phyloP scores from a whole-genome alignment of 306 rosid genomes.

The Senna siamea region DNA sequence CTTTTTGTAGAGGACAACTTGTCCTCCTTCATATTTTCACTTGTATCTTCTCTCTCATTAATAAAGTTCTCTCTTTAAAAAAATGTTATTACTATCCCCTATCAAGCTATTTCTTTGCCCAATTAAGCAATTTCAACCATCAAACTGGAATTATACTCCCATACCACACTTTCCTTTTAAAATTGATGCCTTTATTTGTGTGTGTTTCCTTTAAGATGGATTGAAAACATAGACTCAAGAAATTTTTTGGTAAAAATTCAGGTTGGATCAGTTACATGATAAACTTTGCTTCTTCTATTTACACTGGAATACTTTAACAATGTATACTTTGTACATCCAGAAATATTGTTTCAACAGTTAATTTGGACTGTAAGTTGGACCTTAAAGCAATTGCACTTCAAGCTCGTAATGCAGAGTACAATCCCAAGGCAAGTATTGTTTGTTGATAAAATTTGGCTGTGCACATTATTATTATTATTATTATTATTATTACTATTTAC shows the following conservation, averaged over 20 bases:
- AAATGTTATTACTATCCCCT: neutral
- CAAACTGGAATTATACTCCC: neutral
- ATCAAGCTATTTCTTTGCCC: neutral
- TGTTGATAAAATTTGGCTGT: neutral
- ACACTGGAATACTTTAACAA: neutral
- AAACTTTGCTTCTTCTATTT: slow-evolving; percentile 15
- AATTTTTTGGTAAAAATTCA: neutral
- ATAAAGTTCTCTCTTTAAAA: no score
- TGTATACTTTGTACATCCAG: slow-evolving; percentile 44
- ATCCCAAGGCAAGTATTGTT: slow-evolving; percentile 76
- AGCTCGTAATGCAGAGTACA: slow-evolving; percentile 98
- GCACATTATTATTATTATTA: no score
- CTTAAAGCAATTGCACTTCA: slow-evolving; percentile 87
- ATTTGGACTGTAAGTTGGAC: slow-evolving; percentile 93
- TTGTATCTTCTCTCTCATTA: no score
- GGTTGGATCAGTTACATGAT: neutral
- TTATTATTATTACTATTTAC: no score
- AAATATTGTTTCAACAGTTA: slow-evolving; percentile 93
- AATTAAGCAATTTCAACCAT: no score
- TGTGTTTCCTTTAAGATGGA: slow-evolving; percentile 18
- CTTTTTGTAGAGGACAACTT: no score
- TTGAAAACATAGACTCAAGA: neutral
- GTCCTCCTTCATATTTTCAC: no score
- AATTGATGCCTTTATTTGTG: neutral
- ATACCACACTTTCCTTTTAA: neutral